A percentile compares a stretch with the other conserved stretches of the same genome.
phyloP scores from a whole-genome alignment of 257 asterid genomes.

The Solanum ossicruentum region DNA sequence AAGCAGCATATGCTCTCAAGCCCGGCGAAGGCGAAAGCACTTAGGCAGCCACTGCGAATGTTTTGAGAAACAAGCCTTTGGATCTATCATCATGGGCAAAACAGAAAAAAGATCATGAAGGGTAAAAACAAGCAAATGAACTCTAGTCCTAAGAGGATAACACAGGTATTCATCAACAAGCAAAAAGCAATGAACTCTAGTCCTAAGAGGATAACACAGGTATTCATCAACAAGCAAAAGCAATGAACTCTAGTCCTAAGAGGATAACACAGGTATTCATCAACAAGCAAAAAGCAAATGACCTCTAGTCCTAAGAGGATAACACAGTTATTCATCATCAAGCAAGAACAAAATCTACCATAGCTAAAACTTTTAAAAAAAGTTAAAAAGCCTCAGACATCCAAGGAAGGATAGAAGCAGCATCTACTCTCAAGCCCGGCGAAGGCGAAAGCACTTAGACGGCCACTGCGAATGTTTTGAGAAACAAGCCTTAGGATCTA shows the following conservation, averaged over 20 bases:
- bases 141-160: background rate
- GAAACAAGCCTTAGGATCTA: constrained; percentile 55
- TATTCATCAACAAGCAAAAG: too few relatives aligned
- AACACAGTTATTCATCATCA: background rate
- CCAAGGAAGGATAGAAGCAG: constrained; percentile 75
- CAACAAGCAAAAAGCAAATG: background rate
- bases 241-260: background rate
- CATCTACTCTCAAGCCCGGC: constrained; percentile 74
- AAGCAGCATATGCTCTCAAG: constrained; percentile 42
- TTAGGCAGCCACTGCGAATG: constrained; percentile 66
- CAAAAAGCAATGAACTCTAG: background rate
- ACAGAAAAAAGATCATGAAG: background rate
- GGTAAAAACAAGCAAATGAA: background rate
- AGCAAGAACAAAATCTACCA: background rate
- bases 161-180: background rate
- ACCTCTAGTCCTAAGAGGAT: background rate
- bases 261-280: background rate
- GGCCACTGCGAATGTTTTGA: constrained; percentile 78
- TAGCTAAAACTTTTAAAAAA: background rate
- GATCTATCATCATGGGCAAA: background rate
- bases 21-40: constrained; percentile 46
- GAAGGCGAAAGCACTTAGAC: constrained; percentile 64
- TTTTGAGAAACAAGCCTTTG: constrained; percentile 47
- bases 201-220: background rate
- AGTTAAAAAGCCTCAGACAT: constrained; percentile 38